These are phyloP conservation scores for Crucibulum cyathiforme DNA, from an alignment of 1,284 basidiomycete species.

Conservation along the genomic window DNA sequence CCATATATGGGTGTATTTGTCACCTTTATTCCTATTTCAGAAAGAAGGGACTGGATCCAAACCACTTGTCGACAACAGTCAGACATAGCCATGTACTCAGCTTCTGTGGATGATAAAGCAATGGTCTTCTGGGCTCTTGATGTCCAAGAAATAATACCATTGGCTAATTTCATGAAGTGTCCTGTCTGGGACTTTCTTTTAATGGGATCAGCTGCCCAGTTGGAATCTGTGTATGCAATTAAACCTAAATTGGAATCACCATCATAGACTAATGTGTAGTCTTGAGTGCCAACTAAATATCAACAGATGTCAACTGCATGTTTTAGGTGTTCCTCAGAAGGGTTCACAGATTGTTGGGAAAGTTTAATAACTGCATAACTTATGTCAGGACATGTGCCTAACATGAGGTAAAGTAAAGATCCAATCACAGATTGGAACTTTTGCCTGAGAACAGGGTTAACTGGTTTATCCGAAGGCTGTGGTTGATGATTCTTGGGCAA, in stretches of 20 bases:
- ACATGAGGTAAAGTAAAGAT: conserved; percentile 12
- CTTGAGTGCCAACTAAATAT: conserved; percentile 26
- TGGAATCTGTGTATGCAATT: conserved; percentile 25
- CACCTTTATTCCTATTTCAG: conserved; percentile 19
- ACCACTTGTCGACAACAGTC: conserved; percentile 23
- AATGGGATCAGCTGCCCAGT: conserved; percentile 28
- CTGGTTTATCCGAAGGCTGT: background rate
- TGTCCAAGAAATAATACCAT: conserved; percentile 24
- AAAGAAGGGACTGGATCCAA: conserved; percentile 26
- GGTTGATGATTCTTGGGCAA: conserved; percentile 5
- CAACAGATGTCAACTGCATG: conserved; percentile 22
- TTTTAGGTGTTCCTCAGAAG: conserved; percentile 21
- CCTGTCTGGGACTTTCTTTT: conserved; percentile 22
- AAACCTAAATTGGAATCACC: conserved; percentile 15
- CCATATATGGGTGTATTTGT: conserved; percentile 19
- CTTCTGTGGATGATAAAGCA: conserved; percentile 37
- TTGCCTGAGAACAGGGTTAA: background rate
- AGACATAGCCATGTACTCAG: conserved; percentile 39
- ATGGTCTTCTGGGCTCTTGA: conserved; percentile 30
- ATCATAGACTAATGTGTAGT: conserved; percentile 25
- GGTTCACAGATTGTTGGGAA: conserved; percentile 23
- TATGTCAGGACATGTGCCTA: conserved; percentile 32
- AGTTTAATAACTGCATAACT: conserved; percentile 27
- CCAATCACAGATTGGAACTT: conserved; percentile 8
- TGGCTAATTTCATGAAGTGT: conserved; percentile 23